Base-by-base conservation (phyloP, 176 grass and related monocot genomes). In the Hyparrhenia diplandra region DNA sequence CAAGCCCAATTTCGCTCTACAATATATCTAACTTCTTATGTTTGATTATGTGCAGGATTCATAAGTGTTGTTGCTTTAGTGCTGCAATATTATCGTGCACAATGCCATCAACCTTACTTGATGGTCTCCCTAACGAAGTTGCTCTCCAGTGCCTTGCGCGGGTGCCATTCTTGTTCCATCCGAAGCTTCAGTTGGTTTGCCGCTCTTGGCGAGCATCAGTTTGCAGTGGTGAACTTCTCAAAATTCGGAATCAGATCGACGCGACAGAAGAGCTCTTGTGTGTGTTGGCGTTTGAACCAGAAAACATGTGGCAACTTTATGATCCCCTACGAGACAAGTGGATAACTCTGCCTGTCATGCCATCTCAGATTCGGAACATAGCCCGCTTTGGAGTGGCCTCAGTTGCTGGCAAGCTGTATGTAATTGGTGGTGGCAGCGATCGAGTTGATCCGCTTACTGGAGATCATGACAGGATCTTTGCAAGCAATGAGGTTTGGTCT, bases 221-320 rank as follows among this genome's bases (percentile, higher is more conserved):
- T 87, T 11, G 58, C 61, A 84, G 76, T 69, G 80, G 84, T 21
- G 88, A 91, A 16, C 83, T 99, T 86, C 78, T 87, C 40, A 91
- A 88, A 64, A 84, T 88, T 40, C 83, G 90, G 32, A 71, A 65
- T 81, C 89, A 92, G 41, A 85, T 93, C 77, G 76, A 76, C 25
- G 77, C 27, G 3, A 91, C 87, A 58, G 96, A 95, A 89, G 89
- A 93, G 41, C 83, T 99, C 69, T 84, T 99, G n/a, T 95, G 96
- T 58, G 92, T 91, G 37, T 82, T 99, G 37, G 93, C 92, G 69
- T 99, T 95, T 76, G 96, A 99, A 80, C 92, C 92, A 86, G 96
- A 99, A 81, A 99, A 95, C 64, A 87, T 87, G 81, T 99, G 96
- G 96, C 96, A 95, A 76, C 86, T 99, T 59, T 99, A 99, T 88